Conservation (phyloP, 805 yeast species). For the Metschnikowia baotianmanensis region DNA sequence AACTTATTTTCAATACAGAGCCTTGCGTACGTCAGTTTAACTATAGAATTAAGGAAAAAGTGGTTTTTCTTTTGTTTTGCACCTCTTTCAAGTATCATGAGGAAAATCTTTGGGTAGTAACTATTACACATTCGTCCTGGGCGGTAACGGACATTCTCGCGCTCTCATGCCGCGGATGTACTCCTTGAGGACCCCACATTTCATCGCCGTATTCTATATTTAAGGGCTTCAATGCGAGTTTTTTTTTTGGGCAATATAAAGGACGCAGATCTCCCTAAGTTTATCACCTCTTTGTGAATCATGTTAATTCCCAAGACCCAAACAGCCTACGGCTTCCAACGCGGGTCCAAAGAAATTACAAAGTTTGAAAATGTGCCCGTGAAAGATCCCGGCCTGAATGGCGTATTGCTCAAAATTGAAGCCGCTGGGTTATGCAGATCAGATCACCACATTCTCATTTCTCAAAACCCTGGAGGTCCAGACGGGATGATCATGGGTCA, state of each 20-base stretch:
- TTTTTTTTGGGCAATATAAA: neutral
- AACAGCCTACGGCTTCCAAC: constrained; percentile 31
- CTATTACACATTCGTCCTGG: no score
- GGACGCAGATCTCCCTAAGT: no score
- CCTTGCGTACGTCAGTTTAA: no score
- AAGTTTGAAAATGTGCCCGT: constrained; percentile 32
- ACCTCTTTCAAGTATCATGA: no score
- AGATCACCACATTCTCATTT: constrained; percentile 37
- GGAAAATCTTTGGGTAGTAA: no score
- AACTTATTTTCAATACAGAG: constrained; percentile 11
- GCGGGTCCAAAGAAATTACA: constrained; percentile 26
- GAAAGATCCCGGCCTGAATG: constrained; percentile 26
- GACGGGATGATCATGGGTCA: constrained; percentile 43
- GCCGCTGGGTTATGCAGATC: constrained; percentile 45
- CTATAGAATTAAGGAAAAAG: no score
- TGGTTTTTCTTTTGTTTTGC: no score
- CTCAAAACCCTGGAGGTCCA: constrained; percentile 20
- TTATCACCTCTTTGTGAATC: neutral
- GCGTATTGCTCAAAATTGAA: constrained; percentile 38
- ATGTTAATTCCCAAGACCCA: constrained; percentile 29
- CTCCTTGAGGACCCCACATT: no score
- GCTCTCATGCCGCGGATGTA: no score
- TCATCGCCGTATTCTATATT: no score
- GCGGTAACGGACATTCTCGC: no score
- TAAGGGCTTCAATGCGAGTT: neutral